Evolutionary conservation across 2,329 filamentous ascomycete species (phyloP).

Genomic region (Colletotrichum siamense): DNA sequence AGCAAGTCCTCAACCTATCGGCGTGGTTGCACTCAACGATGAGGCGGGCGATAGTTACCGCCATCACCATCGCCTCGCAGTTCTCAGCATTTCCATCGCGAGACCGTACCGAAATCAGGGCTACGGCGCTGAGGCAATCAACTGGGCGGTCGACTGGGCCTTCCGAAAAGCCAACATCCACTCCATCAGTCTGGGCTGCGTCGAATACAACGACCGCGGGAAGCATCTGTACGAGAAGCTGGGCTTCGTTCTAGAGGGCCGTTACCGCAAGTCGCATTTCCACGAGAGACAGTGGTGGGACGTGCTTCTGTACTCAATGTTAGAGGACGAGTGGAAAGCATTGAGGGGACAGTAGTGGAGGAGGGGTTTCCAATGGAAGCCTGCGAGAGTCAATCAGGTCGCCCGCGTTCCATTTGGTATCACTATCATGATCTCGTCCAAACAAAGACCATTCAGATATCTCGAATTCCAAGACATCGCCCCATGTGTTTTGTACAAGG

Average conservation of each 20-base stretch:
- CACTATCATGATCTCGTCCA: background rate
- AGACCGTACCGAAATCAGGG: slow-evolving; percentile 40
- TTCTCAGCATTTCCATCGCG: slow-evolving; percentile 42
- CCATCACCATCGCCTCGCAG: background rate
- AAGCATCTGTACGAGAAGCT: slow-evolving; percentile 46
- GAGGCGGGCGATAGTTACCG: background rate
- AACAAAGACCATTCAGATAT: background rate
- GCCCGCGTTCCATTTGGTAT: background rate
- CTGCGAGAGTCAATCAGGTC: background rate
- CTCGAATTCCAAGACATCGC: background rate
- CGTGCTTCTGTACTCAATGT: slow-evolving; percentile 37
- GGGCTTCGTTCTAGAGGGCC: slow-evolving; percentile 50
- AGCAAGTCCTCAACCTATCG: background rate
- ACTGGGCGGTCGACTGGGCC: slow-evolving; percentile 51
- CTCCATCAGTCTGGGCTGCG: slow-evolving; percentile 42
- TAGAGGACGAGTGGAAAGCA: slow-evolving; percentile 41
- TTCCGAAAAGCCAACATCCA: slow-evolving; percentile 51
- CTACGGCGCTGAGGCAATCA: slow-evolving; percentile 52
- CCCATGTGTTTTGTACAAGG: background rate
- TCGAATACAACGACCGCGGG: slow-evolving; percentile 48
- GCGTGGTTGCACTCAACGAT: background rate
- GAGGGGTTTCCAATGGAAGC: background rate
- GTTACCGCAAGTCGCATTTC: slow-evolving; percentile 32
- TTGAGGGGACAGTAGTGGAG: background rate
- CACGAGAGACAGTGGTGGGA: slow-evolving; percentile 49